Base-by-base conservation (phyloP, 495 filamentous ascomycete genomes). In the Penicillium herquei region DNA sequence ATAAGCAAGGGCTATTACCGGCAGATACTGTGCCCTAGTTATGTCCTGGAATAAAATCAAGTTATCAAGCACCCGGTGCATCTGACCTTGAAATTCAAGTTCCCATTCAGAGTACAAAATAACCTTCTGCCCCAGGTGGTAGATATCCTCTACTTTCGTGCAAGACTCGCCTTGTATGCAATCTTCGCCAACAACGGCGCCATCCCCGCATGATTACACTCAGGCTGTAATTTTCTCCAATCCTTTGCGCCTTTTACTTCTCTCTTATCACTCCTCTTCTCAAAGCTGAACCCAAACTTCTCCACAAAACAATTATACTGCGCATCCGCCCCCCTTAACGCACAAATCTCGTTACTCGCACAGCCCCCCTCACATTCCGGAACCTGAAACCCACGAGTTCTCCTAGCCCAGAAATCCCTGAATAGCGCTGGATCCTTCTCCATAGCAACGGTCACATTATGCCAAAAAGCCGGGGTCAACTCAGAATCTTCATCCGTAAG, bases 401-500 rank as follows among this genome's bases (percentile, higher is more conserved):
- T 71, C 14, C 73, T 58, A 3, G 64, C 63, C 61, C 68, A 75
- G 51, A 68, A 81, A 4, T 65, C 57, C 21, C 74, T 55, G 57
- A 78, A 79, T 0, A 69, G 54, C 0, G 61, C n/a, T 4, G 68
- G 51, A 39, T 76, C 62, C 5, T 57, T 42, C 32, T 76, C 69
- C 49, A 79, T 72, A 6, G 67, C 58, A 1, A 61, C 73, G 5
- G 81, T 83, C 18, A 84, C 75, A 61, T 81, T 78, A 59, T 84
- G 81, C 81, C 81, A 84, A 69, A 84, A 84, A 7, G 77, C 78
- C 0, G 81, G 75, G 0, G 75, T 77, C 6, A 84, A 69, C 49
- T 84, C 81, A 14, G 63, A 70, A 2, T 43, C 37, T 0, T 63
- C 30, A 32, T 69, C 65, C 0, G 63, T 67, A 4, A 75, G 49